A percentile compares a stretch with the other conserved stretches of the same genome.
Evolutionary conservation across 2,329 filamentous ascomycete species (phyloP).

Genomic region (Epichloe scottii): DNA sequence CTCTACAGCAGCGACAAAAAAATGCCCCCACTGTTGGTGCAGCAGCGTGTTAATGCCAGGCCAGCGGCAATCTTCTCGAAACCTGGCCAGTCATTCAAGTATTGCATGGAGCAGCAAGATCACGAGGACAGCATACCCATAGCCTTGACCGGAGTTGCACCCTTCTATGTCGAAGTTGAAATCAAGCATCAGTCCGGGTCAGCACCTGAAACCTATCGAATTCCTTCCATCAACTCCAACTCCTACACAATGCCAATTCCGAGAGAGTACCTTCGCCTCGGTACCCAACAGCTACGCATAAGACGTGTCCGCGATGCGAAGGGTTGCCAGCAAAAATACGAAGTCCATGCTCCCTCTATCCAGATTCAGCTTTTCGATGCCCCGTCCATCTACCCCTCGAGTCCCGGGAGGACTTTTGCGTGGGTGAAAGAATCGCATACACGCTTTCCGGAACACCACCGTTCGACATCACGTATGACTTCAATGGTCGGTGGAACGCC

Average conservation of each 20-base stretch:
- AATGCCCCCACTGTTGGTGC: conserved; percentile 55
- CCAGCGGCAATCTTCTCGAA: conserved; percentile 73
- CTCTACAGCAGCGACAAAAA: conserved; percentile 68
- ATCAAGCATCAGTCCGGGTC: conserved; percentile 81
- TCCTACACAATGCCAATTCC: conserved; percentile 74
- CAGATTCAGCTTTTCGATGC: conserved; percentile 89
- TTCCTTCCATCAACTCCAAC: conserved; percentile 65
- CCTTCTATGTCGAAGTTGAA: conserved; percentile 83
- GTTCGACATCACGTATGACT: conserved; percentile 87
- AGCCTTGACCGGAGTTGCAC: conserved; percentile 66
- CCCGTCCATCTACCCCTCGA: conserved; percentile 79
- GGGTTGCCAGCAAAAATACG: conserved; percentile 71
- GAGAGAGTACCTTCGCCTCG: conserved; percentile 69
- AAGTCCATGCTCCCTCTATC: conserved; percentile 60
- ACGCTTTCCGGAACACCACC: conserved; percentile 82
- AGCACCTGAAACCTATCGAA: conserved; percentile 67
- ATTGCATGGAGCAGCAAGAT: conserved; percentile 74
- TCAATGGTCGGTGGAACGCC: conserved; percentile 71
- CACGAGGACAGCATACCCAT: conserved; percentile 83
- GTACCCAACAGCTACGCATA: conserved; percentile 80
- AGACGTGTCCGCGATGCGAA: conserved; percentile 78
- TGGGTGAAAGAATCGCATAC: conserved; percentile 88
- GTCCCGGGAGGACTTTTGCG: conserved; percentile 77
- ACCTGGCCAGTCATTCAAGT: conserved; percentile 88
- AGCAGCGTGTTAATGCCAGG: conserved; percentile 73